Evolutionary conservation across 371 early-diverging fungal species (phyloP).

Genomic region (Syncephalastrum monosporum): DNA sequence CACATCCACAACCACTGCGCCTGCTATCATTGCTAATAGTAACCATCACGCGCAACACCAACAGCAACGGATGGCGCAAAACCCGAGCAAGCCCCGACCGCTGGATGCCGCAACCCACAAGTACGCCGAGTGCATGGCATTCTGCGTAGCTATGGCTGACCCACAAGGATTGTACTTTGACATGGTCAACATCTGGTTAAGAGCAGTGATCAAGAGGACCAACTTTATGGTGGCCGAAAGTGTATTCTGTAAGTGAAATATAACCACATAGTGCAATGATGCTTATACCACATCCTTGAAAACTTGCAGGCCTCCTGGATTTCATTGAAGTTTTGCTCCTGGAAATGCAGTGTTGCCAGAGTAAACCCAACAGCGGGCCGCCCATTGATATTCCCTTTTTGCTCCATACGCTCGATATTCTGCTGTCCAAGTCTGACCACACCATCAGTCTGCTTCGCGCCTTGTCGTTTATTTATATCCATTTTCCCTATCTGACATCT

Average conservation of each 20-base stretch:
- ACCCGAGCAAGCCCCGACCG: constrained; percentile 45
- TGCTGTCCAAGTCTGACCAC: constrained; percentile 49
- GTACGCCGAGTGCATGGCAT: constrained; percentile 52
- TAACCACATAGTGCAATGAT: background rate
- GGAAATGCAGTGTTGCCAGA: constrained; percentile 37
- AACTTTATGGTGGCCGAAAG: constrained; percentile 49
- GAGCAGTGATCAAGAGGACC: constrained; percentile 47
- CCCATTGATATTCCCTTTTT: constrained; percentile 49
- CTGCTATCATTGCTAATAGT: background rate
- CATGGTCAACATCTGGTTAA: constrained; percentile 53
- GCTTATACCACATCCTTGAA: background rate
- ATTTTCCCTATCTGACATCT: constrained; percentile 48
- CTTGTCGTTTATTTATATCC: constrained; percentile 50
- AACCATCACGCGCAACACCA: background rate
- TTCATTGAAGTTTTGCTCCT: constrained; percentile 46
- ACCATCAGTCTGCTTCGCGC: constrained; percentile 48
- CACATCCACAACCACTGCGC: no score
- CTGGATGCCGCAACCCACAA: constrained; percentile 47
- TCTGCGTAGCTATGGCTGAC: constrained; percentile 35
- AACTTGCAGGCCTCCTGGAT: constrained; percentile 34
- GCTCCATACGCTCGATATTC: constrained; percentile 37
- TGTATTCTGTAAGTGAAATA: constrained; percentile 37
- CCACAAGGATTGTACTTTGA: constrained; percentile 36
- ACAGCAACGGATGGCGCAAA: constrained; percentile 1
- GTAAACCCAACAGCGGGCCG: constrained; percentile 6